phyloP scores from a whole-genome alignment of 768 basidiomycete species.

The Sarcodon sp. region DNA sequence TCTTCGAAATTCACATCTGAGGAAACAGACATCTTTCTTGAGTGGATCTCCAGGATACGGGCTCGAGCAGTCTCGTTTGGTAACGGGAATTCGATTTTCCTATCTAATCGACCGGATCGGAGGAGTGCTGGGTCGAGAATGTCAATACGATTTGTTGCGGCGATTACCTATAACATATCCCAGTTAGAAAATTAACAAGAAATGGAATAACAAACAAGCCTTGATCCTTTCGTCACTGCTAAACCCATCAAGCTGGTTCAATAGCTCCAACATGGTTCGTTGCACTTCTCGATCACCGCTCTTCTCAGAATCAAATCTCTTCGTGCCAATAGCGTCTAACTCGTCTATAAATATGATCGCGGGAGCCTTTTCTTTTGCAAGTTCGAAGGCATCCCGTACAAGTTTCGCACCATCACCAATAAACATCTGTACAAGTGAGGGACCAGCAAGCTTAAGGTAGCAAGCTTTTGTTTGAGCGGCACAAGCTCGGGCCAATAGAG shows the following conservation, averaged over 20 bases:
- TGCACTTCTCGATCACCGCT: conserved; percentile 99
- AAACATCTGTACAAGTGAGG: conserved; percentile 98
- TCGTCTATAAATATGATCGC: conserved; percentile 99
- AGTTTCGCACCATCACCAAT: conserved; percentile 99
- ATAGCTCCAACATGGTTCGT: conserved; percentile 19
- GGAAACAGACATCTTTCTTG: conserved; percentile 86
- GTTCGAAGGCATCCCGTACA: conserved; percentile 94
- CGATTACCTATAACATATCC: conserved; percentile 62
- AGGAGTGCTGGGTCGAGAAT: conserved; percentile 97
- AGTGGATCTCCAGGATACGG: conserved; percentile 92
- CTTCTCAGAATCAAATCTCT: conserved; percentile 98
- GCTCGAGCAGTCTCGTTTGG: conserved; percentile 96
- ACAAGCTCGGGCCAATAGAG: conserved; percentile 92
- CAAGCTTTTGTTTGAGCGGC: conserved; percentile 97
- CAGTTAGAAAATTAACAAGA: conserved; percentile 2
- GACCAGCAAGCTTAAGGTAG: conserved; percentile 95
- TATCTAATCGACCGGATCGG: conserved; percentile 92
- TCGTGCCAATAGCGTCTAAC: conserved; percentile 96
- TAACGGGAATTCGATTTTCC: conserved; percentile 97
- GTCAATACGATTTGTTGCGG: conserved; percentile 97
- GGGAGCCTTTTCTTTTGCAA: conserved; percentile 96
- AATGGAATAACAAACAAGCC: conserved; percentile 27
- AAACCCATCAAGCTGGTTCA: conserved; percentile 77
- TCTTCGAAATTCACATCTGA: conserved; percentile 94
- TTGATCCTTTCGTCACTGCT: conserved; percentile 96